Evolutionary conservation across 2,329 filamentous ascomycete genomes (phyloP), one percentile per base, ranked within the genome.

Genomic region (Aspergillus tamarii): DNA sequence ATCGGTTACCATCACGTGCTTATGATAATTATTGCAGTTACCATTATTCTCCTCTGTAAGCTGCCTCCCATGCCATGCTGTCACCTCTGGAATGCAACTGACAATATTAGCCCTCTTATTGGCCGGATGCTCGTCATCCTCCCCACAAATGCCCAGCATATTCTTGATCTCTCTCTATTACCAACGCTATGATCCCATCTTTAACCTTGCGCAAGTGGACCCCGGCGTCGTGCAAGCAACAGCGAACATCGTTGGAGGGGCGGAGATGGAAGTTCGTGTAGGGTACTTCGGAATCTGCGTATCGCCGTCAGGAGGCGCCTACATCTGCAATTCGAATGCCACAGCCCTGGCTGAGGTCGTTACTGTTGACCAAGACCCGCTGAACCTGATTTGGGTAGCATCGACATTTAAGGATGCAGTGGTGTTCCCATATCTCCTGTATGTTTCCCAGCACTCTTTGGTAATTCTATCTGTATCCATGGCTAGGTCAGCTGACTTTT

Each of bases 91-190:
- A 69, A 66, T 69, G 61, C 43, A 36, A 59, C 70, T 74, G 65
- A 70, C 64, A 26, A 63, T 70, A 60, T 68, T 67, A 97, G 94
- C 95, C 72, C 87, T 99, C 68, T 83, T 99, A 73, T 84, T 99
- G 70, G 94, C 95, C 74, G 95, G 95, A 73, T 99, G 95, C 81
- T 98, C 95, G 5, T 98, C 94, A 11, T 97, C 94, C 46, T 97
- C 94, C 58, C 95, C 94, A 2, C 84, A 96, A 61, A 97, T 99
- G 72, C 95, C 95, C 30, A 89, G 90, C 76, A 98, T 99, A 80
- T 99, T 97, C 85, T 88, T 99, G 70, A 92, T 99, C 69, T 97
- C 94, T n/a, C 88, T 99, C 73, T 98, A 96, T 87, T 99, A 97
- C 83, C 84, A 96, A 77, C 84, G 87, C 66, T 97, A 97, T 81